Percentiles rank a stretch among this genome's conserved stretches.
These are phyloP conservation scores for Euphrasia confusa DNA, from an alignment of 257 asterid species.

Conservation along the genomic window DNA sequence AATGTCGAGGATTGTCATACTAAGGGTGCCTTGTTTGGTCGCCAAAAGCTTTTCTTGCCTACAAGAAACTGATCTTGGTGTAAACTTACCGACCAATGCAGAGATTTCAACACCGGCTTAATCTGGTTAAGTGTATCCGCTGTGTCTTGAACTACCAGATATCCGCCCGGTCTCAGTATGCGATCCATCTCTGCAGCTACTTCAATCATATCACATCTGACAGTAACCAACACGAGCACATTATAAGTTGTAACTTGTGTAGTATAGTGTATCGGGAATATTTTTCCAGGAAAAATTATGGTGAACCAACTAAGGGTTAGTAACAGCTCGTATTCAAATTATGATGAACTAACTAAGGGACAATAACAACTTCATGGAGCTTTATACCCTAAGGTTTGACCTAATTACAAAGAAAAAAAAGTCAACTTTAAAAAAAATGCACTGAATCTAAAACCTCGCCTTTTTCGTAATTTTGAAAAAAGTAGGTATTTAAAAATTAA, in stretches of 20 bases:
- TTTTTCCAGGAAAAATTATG: not conserved
- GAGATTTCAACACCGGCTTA: constrained; percentile 52
- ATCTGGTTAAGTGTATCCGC: constrained; percentile 48
- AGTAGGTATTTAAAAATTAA: not conserved
- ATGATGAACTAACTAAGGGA: not conserved
- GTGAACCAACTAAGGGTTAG: not conserved
- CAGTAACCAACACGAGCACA: constrained; percentile 13
- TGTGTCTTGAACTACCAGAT: constrained; percentile 71
- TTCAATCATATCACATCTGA: constrained; percentile 79
- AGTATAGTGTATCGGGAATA: not conserved
- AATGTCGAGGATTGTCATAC: constrained; percentile 20
- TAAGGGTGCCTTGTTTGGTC: constrained; percentile 41
- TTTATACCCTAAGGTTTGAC: not conserved
- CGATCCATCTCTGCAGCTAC: constrained; percentile 84
- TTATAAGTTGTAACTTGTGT: not conserved
- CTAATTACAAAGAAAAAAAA: not conserved
- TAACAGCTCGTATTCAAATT: not conserved
- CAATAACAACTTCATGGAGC: not conserved
- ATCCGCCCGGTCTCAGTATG: constrained; percentile 79
- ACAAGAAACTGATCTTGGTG: constrained; percentile 77
- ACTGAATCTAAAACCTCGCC: no score
- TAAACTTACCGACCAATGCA: constrained; percentile 67
- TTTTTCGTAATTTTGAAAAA: no score
- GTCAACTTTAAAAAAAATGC: no score
- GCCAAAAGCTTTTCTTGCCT: constrained; percentile 79